phyloP scores from a whole-genome alignment of 495 filamentous ascomycete genomes.

The Xylaria telfairii region DNA sequence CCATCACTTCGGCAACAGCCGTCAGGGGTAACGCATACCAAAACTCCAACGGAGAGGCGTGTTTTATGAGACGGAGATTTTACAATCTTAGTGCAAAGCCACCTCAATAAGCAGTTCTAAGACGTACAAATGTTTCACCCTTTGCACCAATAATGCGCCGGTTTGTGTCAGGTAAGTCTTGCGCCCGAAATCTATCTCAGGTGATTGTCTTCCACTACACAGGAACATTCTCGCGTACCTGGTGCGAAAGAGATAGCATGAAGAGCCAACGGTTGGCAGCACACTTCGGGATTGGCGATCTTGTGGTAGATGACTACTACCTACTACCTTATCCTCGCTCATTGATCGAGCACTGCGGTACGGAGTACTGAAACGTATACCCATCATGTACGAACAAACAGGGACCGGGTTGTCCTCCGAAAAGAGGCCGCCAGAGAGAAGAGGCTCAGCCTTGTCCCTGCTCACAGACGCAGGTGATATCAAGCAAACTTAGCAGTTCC shows the following conservation, averaged over 20 bases:
- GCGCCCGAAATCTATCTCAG: background rate
- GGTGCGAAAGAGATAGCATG: background rate
- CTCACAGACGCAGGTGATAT: background rate
- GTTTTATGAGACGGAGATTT: background rate
- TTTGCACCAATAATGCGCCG: background rate
- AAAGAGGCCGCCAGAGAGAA: background rate
- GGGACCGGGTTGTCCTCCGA: background rate
- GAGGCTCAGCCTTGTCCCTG: constrained; percentile 13
- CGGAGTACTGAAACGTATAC: background rate
- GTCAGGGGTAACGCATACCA: background rate
- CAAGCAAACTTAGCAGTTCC: background rate
- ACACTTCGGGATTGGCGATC: background rate
- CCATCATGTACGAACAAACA: background rate
- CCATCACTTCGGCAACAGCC: constrained; percentile 18
- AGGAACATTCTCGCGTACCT: background rate
- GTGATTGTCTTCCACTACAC: background rate
- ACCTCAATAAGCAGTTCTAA: background rate
- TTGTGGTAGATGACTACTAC: background rate
- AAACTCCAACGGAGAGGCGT: background rate
- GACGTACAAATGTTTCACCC: constrained; percentile 2
- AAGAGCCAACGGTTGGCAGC: background rate
- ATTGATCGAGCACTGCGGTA: background rate
- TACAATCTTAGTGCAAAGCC: background rate
- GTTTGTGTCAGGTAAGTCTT: constrained; percentile 1
- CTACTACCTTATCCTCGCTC: background rate